These are phyloP conservation scores for Phytophthora kernoviae DNA, from an alignment of 352 stramenopile genomes.

Conservation along the genomic window DNA sequence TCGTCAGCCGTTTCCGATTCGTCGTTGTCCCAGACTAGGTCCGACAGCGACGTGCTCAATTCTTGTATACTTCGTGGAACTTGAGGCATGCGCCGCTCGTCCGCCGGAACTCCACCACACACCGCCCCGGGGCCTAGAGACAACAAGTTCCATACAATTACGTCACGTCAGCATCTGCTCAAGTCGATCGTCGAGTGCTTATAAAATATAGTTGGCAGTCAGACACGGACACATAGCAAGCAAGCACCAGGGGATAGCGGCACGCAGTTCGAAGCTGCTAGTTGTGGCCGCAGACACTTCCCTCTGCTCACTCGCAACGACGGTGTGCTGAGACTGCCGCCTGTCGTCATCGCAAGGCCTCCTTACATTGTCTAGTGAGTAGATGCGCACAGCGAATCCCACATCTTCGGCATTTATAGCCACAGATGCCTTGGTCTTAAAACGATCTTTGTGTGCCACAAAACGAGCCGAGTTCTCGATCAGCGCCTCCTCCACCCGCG, in stretches of 20 bases:
- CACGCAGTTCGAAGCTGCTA: conserved; percentile 29
- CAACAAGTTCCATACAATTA: conserved; percentile 29
- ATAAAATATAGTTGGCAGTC: conserved; percentile 22
- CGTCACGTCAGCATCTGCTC: conserved; percentile 28
- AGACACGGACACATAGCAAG: conserved; percentile 27
- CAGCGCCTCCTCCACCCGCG: conserved; percentile 58
- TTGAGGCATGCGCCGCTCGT: conserved; percentile 71
- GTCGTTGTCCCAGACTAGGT: conserved; percentile 61
- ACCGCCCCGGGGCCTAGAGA: conserved; percentile 50
- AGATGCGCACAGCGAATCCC: conserved; percentile 64
- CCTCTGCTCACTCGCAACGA: conserved; percentile 27
- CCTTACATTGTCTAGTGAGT: conserved; percentile 76
- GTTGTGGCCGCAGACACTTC: conserved; percentile 15
- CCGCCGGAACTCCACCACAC: conserved; percentile 76
- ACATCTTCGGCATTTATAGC: conserved; percentile 50
- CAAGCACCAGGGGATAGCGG: conserved; percentile 31
- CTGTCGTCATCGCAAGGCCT: conserved; percentile 18
- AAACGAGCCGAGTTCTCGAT: conserved; percentile 52
- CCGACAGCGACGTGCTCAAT: conserved; percentile 53
- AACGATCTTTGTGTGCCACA: conserved; percentile 61
- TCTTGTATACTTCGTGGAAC: conserved; percentile 79
- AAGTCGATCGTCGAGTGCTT: conserved; percentile 19
- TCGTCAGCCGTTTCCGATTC: conserved; percentile 21
- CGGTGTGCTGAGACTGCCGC: conserved; percentile 21
- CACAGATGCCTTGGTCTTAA: conserved; percentile 79